Percentiles rank a stretch among this genome's conserved stretches.
Conservation (phyloP, 257 asterid genomes). For the Nicotiana obtusifolia region DNA sequence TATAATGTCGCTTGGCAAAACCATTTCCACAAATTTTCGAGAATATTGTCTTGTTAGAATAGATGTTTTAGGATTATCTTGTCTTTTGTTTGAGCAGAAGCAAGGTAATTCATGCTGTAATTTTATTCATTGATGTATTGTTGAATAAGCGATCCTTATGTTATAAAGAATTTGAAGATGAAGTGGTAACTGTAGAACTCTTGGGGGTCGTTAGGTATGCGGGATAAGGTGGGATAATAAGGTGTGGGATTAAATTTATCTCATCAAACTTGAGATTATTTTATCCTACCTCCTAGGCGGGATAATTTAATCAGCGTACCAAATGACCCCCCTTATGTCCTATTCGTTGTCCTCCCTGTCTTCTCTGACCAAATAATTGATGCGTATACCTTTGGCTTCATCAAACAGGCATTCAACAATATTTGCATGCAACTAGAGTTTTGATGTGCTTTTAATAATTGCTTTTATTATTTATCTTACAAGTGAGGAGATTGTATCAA, state of each 20-base stretch:
- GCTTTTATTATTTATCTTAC: no score
- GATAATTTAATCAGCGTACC: no score
- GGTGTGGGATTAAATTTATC: no score
- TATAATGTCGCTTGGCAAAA: background rate
- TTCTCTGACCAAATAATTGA: background rate
- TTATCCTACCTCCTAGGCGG: no score
- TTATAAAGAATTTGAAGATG: background rate
- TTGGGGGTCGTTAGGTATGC: no score
- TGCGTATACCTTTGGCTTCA: background rate
- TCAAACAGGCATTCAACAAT: no score
- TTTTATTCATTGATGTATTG: slow-evolving; percentile 2
- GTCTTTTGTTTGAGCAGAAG: background rate
- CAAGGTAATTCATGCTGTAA: background rate
- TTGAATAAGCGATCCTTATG: background rate
- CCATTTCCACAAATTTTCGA: background rate
- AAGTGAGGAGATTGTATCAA: no score
- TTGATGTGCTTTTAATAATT: no score
- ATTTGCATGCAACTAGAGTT: no score
- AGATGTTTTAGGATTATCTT: background rate
- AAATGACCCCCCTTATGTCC: background rate
- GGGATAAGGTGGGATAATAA: no score
- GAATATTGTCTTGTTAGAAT: background rate
- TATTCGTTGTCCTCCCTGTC: no score
- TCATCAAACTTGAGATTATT: no score
- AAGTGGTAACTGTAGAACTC: background rate